Percentiles rank a stretch among this genome's conserved stretches.
Evolutionary conservation across 345 rosid species (phyloP).

Genomic region (Citrus medica): DNA sequence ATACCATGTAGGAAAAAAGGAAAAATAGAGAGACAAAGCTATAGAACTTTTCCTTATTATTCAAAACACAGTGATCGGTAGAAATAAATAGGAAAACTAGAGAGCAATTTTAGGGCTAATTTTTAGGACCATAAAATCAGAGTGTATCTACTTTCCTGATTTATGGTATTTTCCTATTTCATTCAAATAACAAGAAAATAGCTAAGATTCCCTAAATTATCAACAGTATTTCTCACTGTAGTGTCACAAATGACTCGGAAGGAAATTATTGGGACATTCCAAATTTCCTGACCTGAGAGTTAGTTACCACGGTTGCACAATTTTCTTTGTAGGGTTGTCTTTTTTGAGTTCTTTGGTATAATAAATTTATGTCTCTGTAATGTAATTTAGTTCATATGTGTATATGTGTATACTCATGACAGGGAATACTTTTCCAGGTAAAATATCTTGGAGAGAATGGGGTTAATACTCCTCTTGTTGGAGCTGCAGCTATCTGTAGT

Average conservation of each 20-base stretch:
- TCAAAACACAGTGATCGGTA: too few relatives aligned
- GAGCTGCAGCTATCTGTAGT: constrained; percentile 41
- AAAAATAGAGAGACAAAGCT: too few relatives aligned
- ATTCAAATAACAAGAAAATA: too few relatives aligned
- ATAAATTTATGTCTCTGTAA: neutral
- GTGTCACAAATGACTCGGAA: neutral
- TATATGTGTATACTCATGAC: neutral
- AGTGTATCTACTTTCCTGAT: too few relatives aligned
- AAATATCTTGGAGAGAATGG: constrained; percentile 42
- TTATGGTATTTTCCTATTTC: too few relatives aligned
- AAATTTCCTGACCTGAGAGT: neutral
- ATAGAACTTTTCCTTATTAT: too few relatives aligned
- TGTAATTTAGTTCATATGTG: neutral
- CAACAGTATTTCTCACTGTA: neutral
- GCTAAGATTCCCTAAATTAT: too few relatives aligned
- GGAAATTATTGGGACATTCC: too few relatives aligned
- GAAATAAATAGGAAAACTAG: too few relatives aligned
- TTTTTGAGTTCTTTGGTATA: neutral
- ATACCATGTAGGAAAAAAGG: too few relatives aligned
- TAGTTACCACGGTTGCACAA: neutral
- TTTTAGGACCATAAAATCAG: too few relatives aligned
- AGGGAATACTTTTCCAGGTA: constrained; percentile 21
- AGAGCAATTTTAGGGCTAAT: too few relatives aligned
- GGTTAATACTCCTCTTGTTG: constrained; percentile 24
- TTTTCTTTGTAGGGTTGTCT: neutral